Base-by-base conservation (phyloP, 352 stramenopile species). In the Aphanomyces euteiches region DNA sequence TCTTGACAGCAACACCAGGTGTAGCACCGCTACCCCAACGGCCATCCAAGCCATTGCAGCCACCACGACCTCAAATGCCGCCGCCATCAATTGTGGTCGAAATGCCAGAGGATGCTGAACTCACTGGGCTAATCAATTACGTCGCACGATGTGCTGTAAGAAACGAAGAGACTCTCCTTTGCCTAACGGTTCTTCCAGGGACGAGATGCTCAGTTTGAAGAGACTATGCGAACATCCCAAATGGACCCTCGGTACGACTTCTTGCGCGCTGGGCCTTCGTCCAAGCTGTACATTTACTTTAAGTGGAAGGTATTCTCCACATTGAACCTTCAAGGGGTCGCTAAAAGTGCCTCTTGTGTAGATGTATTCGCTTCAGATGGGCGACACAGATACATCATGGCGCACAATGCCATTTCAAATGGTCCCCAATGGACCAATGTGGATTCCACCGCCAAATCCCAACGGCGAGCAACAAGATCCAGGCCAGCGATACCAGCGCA, bases 361-460 rank as follows among this genome's bases (percentile, higher is more conserved):
- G 60, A 84, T 92, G 28, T 91, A 84, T 47, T 78, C 85, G 56
- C 82, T 90, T 12, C 81, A 77, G 10, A 90, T 90, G 82, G 85
- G 84, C 17, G 85, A 93, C 47, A 73, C 75, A 10, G 72, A 79
- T 36, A 40, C 67, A n/a, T 56, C 47, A 13, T 92, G 82, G 84
- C 74, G 75, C 47, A 77, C 80, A 50, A 72, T 68, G 4, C 78
- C 82, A 2, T 93, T 90, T 40, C 79, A 87, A 59, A 93, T 93
- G 83, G 81, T 74, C 5, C 38, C 60, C 2, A 73, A 86, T 28
- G 84, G 81, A 0, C 67, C 80, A 7, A 39, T 89, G n/a, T 93
- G 85, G 83, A 38, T 89, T 12, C 83, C 85, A 34, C 84, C 85
- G 8, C 66, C 75, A 58, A 54, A 79, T n/a, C 74, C 19, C 2